Percentiles rank a stretch among this genome's conserved stretches.
Evolutionary conservation across 2,329 filamentous ascomycete genomes (phyloP).

Genomic region (Cladophialophora exuberans): DNA sequence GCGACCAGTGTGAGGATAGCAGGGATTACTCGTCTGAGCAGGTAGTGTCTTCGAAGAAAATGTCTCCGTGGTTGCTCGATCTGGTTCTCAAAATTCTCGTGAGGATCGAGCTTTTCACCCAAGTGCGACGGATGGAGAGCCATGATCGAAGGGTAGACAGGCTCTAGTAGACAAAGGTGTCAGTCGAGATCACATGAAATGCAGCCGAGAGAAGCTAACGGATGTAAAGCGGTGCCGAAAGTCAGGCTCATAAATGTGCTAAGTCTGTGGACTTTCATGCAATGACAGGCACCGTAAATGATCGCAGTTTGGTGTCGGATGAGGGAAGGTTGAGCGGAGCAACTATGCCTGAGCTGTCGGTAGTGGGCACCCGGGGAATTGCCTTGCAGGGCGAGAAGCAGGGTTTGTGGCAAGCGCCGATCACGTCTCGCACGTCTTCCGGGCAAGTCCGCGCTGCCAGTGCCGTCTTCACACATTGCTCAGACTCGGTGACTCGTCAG

Average conservation of each 20-base stretch:
- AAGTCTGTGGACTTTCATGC: no score
- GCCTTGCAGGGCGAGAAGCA: not conserved
- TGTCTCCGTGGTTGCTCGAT: not conserved
- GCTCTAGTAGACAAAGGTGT: not conserved
- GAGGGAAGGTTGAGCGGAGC: no score
- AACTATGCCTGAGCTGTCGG: no score
- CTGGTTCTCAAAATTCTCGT: not conserved
- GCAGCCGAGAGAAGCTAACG: no score
- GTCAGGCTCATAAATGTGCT: no score
- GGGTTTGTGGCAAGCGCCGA: no score
- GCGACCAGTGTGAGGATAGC: slow-evolving; percentile 26
- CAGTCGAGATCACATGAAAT: no score
- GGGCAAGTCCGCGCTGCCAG: not conserved
- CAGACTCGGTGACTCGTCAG: not conserved
- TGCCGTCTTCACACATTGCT: no score
- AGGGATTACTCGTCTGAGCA: slow-evolving; percentile 23
- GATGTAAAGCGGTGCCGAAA: no score
- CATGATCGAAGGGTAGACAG: slow-evolving; percentile 1
- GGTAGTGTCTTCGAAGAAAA: not conserved
- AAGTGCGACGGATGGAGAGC: not conserved
- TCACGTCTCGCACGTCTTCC: not conserved
- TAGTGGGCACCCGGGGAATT: no score
- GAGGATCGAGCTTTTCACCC: not conserved
- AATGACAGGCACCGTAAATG: no score
- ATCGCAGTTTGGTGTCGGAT: no score